phyloP scores from a whole-genome alignment of 345 rosid species.

The Hirschfeldia incana region DNA sequence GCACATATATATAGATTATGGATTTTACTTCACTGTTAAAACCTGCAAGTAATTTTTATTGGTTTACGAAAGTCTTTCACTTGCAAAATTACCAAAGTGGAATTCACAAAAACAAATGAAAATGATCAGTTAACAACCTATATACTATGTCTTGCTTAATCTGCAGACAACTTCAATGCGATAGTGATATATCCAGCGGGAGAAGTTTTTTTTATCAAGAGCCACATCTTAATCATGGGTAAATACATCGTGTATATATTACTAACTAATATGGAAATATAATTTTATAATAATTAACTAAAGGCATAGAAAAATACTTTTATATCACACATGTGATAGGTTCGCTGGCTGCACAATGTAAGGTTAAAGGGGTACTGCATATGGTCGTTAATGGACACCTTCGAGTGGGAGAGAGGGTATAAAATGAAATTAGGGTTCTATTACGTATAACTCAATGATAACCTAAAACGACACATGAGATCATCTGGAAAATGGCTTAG shows the following conservation, averaged over 20 bases:
- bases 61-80: no score
- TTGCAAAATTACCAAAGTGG: no score
- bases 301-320: not conserved
- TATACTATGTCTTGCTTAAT: constrained; percentile 9
- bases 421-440: constrained; percentile 45
- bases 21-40: no score
- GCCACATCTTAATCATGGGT: constrained; percentile 38
- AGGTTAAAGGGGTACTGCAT: constrained; percentile 49
- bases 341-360: constrained; percentile 34
- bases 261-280: not conserved
- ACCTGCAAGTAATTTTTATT: no score
- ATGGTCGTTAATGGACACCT: constrained; percentile 61
- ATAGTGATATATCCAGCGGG: constrained; percentile 36
- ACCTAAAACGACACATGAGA: constrained; percentile 44
- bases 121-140: not conserved
- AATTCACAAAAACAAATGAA: not conserved
- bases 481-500: constrained; percentile 41
- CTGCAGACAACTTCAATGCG: constrained; percentile 27
- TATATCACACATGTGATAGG: constrained; percentile 1
- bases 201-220: constrained; percentile 29
- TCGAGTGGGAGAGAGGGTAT: constrained; percentile 50
- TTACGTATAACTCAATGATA: constrained; percentile 40
- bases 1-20: not conserved
- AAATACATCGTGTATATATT: constrained; percentile 27
- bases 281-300: not conserved